These are phyloP conservation scores for Ganoderma boninense DNA, from an alignment of 1,284 basidiomycete genomes.

Conservation along the genomic window DNA sequence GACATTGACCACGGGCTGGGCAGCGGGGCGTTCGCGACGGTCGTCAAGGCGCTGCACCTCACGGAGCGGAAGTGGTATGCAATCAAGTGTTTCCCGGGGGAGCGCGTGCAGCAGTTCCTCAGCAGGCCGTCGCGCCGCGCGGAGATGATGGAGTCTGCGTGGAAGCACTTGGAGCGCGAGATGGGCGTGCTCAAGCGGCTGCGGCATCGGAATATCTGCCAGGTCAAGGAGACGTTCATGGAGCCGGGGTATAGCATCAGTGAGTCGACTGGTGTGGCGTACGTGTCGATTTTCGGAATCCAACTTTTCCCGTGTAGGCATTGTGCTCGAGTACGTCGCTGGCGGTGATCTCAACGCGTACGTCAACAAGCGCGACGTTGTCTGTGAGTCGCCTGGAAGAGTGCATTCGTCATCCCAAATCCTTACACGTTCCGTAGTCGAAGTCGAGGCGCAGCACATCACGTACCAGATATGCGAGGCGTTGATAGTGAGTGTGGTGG, in stretches of 20 bases:
- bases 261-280: not conserved
- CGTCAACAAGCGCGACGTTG: slow-evolving; percentile 57
- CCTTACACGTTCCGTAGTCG: not conserved
- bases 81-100: slow-evolving; percentile 75
- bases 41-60: slow-evolving; percentile 71
- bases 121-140: not conserved
- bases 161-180: slow-evolving; percentile 66
- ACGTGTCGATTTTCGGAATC: not conserved
- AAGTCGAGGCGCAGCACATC: slow-evolving; percentile 54
- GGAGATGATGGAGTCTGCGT: slow-evolving; percentile 2
- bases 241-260: not conserved
- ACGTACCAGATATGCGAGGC: slow-evolving; percentile 78
- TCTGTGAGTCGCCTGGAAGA: not conserved
- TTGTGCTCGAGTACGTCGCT: slow-evolving; percentile 82
- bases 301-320: slow-evolving; percentile 50
- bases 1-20: slow-evolving; percentile 74
- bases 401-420: not conserved
- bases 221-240: slow-evolving; percentile 63
- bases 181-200: slow-evolving; percentile 79
- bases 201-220: slow-evolving; percentile 83
- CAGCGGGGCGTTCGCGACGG: slow-evolving; percentile 81
- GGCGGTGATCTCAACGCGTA: slow-evolving; percentile 91
- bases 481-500: slow-evolving; percentile 44
- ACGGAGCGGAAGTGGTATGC: slow-evolving; percentile 68
- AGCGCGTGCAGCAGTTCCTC: slow-evolving; percentile 40